Evolutionary conservation across 2,329 filamentous ascomycete species (phyloP).

Genomic region (Colletotrichum coccodes): DNA sequence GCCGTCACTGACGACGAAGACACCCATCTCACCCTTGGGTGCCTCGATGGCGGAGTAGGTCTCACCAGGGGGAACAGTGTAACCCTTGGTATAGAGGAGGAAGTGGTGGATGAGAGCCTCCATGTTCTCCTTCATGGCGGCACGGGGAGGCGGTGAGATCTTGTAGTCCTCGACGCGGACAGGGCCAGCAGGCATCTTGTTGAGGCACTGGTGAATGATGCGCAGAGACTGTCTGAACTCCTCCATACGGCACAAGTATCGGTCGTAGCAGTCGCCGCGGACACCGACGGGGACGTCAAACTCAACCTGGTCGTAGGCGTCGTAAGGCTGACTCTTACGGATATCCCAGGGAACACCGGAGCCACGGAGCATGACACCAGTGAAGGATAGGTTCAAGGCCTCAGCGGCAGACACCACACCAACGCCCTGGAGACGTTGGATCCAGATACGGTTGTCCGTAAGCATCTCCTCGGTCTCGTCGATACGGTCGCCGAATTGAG

Average conservation of each 20-base stretch:
- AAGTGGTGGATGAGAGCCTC: constrained; percentile 99
- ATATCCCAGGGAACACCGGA: constrained; percentile 97
- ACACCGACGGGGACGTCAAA: constrained; percentile 97
- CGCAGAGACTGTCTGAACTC: constrained; percentile 98
- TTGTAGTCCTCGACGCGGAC: constrained; percentile 99
- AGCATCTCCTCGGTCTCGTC: constrained; percentile 99
- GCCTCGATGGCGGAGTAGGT: constrained; percentile 98
- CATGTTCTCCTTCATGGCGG: constrained; percentile 99
- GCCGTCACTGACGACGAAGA: constrained; percentile 95
- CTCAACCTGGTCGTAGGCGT: constrained; percentile 97
- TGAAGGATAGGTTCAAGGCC: constrained; percentile 97
- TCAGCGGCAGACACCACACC: constrained; percentile 92
- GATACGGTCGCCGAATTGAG: constrained; percentile 97
- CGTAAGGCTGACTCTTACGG: constrained; percentile 96
- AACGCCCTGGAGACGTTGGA: constrained; percentile 88
- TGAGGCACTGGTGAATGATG: constrained; percentile 98
- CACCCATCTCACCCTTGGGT: constrained; percentile 99
- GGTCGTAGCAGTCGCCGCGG: constrained; percentile 99
- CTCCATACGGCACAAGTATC: constrained; percentile 99
- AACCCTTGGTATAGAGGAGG: constrained; percentile 98
- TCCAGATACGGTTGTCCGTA: constrained; percentile 99
- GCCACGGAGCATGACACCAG: constrained; percentile 96
- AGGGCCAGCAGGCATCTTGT: constrained; percentile 97
- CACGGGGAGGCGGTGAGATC: constrained; percentile 92
- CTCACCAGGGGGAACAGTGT: constrained; percentile 95